Percentiles rank a stretch among this genome's conserved stretches.
These are phyloP conservation scores for Kazachstania sp. DNA, from an alignment of 1,139 yeast genomes.

Conservation along the genomic window DNA sequence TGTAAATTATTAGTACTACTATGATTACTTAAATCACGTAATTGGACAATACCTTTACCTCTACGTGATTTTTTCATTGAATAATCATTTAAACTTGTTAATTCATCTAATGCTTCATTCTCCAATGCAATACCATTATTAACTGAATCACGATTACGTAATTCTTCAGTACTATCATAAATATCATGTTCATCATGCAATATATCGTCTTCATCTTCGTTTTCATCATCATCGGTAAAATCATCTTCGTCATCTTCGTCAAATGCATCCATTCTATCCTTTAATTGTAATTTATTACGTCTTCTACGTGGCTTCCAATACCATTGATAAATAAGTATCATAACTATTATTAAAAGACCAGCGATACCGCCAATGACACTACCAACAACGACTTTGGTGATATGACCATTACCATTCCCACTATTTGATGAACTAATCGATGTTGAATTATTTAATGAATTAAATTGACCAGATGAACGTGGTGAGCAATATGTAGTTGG, in stretches of 20 bases:
- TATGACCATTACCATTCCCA: slow-evolving; percentile 39
- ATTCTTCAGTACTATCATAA: background rate
- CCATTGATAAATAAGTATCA: slow-evolving; percentile 34
- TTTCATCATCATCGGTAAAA: slow-evolving; percentile 1
- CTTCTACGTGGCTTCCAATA: slow-evolving; percentile 32
- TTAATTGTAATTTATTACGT: slow-evolving; percentile 6
- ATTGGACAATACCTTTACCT: background rate
- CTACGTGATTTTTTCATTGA: background rate
- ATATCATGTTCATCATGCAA: background rate
- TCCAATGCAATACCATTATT: background rate
- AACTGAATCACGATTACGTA: background rate
- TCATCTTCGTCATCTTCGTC: slow-evolving; percentile 8
- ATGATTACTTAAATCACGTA: background rate
- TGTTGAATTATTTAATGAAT: slow-evolving; percentile 7
- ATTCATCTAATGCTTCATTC: background rate
- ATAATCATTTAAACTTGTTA: background rate
- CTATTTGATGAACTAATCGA: background rate
- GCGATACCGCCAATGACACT: slow-evolving; percentile 52
- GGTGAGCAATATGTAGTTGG: slow-evolving; percentile 46
- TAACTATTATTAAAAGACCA: slow-evolving; percentile 33
- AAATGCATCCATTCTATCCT: slow-evolving; percentile 9
- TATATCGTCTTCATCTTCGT: slow-evolving; percentile 1
- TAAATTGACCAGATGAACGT: slow-evolving; percentile 9
- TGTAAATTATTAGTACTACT: background rate
- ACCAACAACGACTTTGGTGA: slow-evolving; percentile 40